Percentiles rank a stretch among this genome's conserved stretches.
Conservation (phyloP, 2,329 filamentous ascomycete genomes). For the Alternaria metachromatica region DNA sequence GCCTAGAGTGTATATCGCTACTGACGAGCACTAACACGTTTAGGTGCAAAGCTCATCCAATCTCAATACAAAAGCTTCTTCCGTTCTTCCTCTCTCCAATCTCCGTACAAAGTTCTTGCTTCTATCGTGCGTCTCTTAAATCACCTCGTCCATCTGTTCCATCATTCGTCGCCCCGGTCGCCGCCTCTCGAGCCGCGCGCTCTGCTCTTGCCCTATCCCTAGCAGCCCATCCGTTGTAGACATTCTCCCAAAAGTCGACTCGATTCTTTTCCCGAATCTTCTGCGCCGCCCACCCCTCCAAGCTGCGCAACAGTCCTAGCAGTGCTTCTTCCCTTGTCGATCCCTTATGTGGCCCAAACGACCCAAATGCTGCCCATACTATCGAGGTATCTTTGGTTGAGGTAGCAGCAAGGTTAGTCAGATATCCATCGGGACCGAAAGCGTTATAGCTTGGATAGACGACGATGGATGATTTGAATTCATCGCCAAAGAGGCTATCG, state of each 20-base stretch:
- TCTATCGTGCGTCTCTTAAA: neutral
- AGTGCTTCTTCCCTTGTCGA: neutral
- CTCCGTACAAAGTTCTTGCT: neutral
- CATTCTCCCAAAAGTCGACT: neutral
- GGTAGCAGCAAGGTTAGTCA: neutral
- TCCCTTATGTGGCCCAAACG: neutral
- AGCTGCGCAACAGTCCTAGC: neutral
- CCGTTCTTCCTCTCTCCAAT: too few relatives aligned
- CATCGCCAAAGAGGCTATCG: neutral
- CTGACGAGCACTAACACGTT: neutral
- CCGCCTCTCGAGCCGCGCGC: neutral
- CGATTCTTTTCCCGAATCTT: neutral
- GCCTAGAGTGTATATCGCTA: too few relatives aligned
- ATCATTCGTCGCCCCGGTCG: neutral
- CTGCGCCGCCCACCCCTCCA: neutral
- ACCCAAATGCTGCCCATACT: too few relatives aligned
- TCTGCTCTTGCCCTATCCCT: neutral
- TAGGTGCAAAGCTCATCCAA: neutral
- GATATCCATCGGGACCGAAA: neutral
- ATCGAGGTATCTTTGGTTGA: neutral
- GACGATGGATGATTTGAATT: neutral
- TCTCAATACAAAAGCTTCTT: neutral
- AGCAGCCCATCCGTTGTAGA: fast-evolving
- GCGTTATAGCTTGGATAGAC: neutral
- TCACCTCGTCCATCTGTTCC: neutral